phyloP scores from a whole-genome alignment of 2,329 filamentous ascomycete genomes.

The Epichloe hybrida region DNA sequence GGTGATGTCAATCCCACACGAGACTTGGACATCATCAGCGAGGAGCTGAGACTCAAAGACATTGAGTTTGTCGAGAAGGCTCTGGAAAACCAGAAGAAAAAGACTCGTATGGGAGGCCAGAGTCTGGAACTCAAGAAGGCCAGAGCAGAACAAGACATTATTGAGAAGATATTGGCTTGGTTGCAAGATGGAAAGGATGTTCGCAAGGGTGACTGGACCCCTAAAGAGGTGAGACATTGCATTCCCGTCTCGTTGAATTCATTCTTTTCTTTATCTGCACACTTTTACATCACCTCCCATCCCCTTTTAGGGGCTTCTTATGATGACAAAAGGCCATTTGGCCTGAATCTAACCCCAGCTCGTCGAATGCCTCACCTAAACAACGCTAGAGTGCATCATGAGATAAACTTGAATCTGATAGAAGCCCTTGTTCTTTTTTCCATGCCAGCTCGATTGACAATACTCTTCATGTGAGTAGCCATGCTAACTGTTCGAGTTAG shows the following conservation, averaged over 20 bases:
- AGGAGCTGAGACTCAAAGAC: constrained; percentile 94
- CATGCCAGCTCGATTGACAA: constrained; percentile 4
- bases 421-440: constrained; percentile 8
- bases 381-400: constrained; percentile 68
- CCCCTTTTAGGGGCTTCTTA: constrained; percentile 26
- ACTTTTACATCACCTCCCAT: constrained; percentile 1
- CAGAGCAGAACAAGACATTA: constrained; percentile 83
- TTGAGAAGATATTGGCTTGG: constrained; percentile 76
- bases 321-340: constrained; percentile 98
- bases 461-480: constrained; percentile 1
- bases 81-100: constrained; percentile 81
- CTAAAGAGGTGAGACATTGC: constrained; percentile 73
- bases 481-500: constrained; percentile 32
- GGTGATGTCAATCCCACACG: constrained; percentile 92
- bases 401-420: constrained; percentile 73
- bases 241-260: neutral
- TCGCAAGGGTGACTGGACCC: constrained; percentile 74
- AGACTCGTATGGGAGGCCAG: constrained; percentile 87
- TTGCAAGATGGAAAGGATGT: constrained; percentile 86
- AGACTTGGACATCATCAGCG: constrained; percentile 91
- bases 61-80: constrained; percentile 98
- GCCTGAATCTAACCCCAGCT: constrained; percentile 99
- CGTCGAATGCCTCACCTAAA: constrained; percentile 76
- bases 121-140: constrained; percentile 96
- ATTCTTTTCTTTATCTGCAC: constrained; percentile 11